phyloP scores from a whole-genome alignment of 176 grass and related monocot genomes.

The Pontederia paniculata region DNA sequence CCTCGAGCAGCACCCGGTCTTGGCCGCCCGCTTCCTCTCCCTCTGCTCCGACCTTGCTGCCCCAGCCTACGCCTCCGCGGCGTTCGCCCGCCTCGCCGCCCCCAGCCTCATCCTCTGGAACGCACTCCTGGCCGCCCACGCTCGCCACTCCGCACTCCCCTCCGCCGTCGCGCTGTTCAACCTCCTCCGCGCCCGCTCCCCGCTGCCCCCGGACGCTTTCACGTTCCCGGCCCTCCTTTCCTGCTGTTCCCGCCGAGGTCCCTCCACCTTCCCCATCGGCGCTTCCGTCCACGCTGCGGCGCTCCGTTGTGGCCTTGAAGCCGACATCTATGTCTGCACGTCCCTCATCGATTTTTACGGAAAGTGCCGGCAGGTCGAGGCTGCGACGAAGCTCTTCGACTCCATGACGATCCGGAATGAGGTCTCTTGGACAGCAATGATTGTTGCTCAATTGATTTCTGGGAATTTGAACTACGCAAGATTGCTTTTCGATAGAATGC shows the following conservation, averaged over 20 bases:
- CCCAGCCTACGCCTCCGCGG: constrained; percentile 29
- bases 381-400: constrained; percentile 46
- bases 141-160: constrained; percentile 39
- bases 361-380: constrained; percentile 22
- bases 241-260: constrained; percentile 29
- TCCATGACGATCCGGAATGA: constrained; percentile 33
- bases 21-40: constrained; percentile 43
- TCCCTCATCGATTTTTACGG: constrained; percentile 71
- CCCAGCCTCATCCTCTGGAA: constrained; percentile 38
- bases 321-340: constrained; percentile 59
- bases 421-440: constrained; percentile 63
- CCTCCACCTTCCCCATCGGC: constrained; percentile 8
- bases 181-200: constrained; percentile 22
- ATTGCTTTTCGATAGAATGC: constrained; percentile 52
- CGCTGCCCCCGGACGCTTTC: constrained; percentile 45
- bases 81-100: constrained; percentile 11
- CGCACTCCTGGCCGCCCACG: constrained; percentile 47
- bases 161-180: constrained; percentile 48
- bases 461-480: constrained; percentile 32
- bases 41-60: constrained; percentile 30
- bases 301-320: constrained; percentile 51
- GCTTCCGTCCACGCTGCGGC: constrained; percentile 31
- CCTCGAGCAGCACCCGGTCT: constrained; percentile 28
- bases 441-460: constrained; percentile 25
- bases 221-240: constrained; percentile 54